Evolutionary conservation across 352 stramenopile genomes (phyloP), one percentile per base, ranked within the genome.

Genomic region (Phytopythium cucurbitacearum): DNA sequence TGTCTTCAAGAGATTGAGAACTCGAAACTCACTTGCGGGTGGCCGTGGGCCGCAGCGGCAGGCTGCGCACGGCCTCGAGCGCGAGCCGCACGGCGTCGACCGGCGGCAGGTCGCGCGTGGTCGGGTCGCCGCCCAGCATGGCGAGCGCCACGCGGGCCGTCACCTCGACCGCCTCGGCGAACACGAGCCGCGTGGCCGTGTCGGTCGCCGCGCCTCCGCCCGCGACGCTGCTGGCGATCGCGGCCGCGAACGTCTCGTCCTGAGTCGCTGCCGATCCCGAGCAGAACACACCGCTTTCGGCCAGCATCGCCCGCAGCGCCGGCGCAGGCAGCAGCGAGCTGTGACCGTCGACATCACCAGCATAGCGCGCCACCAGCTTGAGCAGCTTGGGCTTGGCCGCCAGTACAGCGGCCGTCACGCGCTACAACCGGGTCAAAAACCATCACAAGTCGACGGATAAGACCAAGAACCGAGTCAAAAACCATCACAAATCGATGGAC

Each of bases 211-310:
- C 80, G 9, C 67, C 59, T 43, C 77, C 71, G 0, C 73, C 80
- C 1, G 38, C 67, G 53, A 92, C 90, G 51, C 76, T 86, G 43
- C 89, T 77, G 9, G 78, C 64, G 34, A 91, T 68, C 1, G 79
- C 76, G 48, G 81, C 56, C 34, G 56, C 36, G 49, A 87, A 94
- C n/a, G 90, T 53, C 6, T 51, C 56, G 34, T 86, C 72, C 48
- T 91, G 81, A 3, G 69, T 45, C 34, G 73, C 66, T 5, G 64
- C 56, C 43, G 88, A 79, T 8, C 81, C 80, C 4, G 69, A 69
- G 42, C 77, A 90, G 53, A 94, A 91, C 49, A 94, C 76, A 8
- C 84, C 81, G 44, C 73, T 85, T 53, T 94, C 80, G 54, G 85
- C 88, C 8, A 92, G 48, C 76, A 94, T 76, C 42, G 60, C 75